A percentile compares a stretch with the other conserved stretches of the same genome.
Conservation (phyloP, 306 rosid species). For the Rubus parviflorus region DNA sequence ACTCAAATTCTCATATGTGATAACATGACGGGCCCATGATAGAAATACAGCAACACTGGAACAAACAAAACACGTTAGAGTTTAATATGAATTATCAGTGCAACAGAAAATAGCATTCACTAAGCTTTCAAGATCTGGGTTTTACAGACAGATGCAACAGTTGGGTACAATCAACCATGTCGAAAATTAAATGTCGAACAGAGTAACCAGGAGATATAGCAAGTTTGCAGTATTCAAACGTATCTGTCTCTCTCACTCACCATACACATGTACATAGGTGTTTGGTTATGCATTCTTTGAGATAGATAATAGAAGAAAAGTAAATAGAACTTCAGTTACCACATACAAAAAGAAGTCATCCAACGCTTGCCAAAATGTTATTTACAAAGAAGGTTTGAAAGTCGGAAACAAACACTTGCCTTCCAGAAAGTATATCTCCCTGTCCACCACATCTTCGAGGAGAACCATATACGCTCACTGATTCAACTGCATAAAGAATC, state of each 20-base stretch:
- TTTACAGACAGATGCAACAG: conserved; percentile 4
- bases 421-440: conserved; percentile 97
- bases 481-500: conserved; percentile 51
- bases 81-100: not conserved
- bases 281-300: conserved; percentile 4
- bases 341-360: not conserved
- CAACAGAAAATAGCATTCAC: not conserved
- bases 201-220: not conserved
- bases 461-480: conserved; percentile 81
- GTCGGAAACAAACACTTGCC: conserved; percentile 48
- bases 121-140: not conserved
- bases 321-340: not conserved
- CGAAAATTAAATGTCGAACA: too few species aligned
- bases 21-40: conserved; percentile 70
- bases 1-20: conserved; percentile 32
- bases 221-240: not conserved
- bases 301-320: not conserved
- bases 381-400: not conserved
- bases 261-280: not conserved
- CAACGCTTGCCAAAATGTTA: not conserved
- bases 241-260: not conserved
- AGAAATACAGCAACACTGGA: conserved; percentile 78
- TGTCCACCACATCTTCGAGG: conserved; percentile 95
- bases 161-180: not conserved
- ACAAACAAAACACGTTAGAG: conserved; percentile 5